Evolutionary conservation across 129 eudicot genomes (phyloP).

Genomic region (Mikania micrantha): DNA sequence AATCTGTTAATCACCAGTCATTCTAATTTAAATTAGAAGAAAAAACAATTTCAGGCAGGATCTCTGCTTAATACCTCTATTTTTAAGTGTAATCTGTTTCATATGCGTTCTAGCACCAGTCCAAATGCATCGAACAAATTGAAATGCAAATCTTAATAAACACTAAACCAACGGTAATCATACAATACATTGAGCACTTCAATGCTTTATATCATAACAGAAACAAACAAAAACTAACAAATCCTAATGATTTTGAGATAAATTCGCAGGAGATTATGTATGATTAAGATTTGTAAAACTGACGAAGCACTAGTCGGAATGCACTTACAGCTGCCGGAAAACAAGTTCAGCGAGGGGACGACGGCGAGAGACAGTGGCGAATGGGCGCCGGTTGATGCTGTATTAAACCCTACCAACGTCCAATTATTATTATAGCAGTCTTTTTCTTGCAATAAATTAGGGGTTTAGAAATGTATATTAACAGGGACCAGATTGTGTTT

Average conservation of each 20-base stretch:
- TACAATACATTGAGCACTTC: not conserved
- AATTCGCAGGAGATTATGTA: not conserved
- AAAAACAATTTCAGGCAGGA: not conserved
- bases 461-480: not conserved
- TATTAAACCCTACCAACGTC: not conserved
- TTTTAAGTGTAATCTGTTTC: not conserved
- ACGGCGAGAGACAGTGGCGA: not conserved
- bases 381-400: not conserved
- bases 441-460: not conserved
- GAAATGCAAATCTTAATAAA: not conserved
- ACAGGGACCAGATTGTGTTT: not conserved
- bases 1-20: not conserved
- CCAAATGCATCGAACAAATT: not conserved
- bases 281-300: not conserved
- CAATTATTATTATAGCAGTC: not conserved
- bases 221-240: not conserved
- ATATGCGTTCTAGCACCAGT: not conserved
- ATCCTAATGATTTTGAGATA: not conserved
- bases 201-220: not conserved
- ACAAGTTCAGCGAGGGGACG: not conserved
- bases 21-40: not conserved
- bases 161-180: not conserved
- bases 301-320: not conserved
- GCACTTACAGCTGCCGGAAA: not conserved
- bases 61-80: not conserved